Base-by-base conservation (phyloP, 352 stramenopile genomes). In the Phytopythium chamaehyphon region DNA sequence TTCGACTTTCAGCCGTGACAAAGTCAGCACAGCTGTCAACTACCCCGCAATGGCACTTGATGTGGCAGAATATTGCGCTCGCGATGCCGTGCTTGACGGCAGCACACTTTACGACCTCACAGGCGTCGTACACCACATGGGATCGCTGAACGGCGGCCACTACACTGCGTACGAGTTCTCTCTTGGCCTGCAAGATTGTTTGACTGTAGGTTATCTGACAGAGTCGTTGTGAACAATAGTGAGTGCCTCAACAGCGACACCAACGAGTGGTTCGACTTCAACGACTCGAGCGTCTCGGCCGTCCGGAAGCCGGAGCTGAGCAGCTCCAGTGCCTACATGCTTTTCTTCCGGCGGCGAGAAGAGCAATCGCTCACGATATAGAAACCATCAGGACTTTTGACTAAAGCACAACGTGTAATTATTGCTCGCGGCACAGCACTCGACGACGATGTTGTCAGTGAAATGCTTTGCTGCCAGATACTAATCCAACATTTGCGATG, bases 221-320 rank as follows among this genome's bases (percentile, higher is more conserved):
- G 26, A 2, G 18, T 28, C 9, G 8, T 19, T 19, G 18, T 31
- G 8, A 15, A 28, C n/a, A 4, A 19, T 56, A 86, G 74, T 2
- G 81, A 91, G 53, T 91, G 81, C 52, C 55, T 81, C 21, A 89
- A 91, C 48, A 59, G 52, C 16, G 74, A 87, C 43, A 83, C 72
- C 4, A 62, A 84, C 37, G 77, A 89, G 11, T 93, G 79, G 82
- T 90, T 84, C 47, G 76, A 85, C 55, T 93, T 90, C 55, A 88
- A 93, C 57, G 82, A 93, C 51, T 63, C 60, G 47, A 76, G 60
- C 18, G 82, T 93, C 6, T 88, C 79, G 44, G 47, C 55, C 4
- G 55, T 91, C 59, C 84, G 84, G 59, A 85, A 82, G 55, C 77
- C 77, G 11, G 68, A 85, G 44, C 53, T 86, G 10, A 59, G 55